These are phyloP conservation scores for Apiospora arundinis DNA, from an alignment of 2,329 filamentous ascomycete genomes.

Conservation along the genomic window DNA sequence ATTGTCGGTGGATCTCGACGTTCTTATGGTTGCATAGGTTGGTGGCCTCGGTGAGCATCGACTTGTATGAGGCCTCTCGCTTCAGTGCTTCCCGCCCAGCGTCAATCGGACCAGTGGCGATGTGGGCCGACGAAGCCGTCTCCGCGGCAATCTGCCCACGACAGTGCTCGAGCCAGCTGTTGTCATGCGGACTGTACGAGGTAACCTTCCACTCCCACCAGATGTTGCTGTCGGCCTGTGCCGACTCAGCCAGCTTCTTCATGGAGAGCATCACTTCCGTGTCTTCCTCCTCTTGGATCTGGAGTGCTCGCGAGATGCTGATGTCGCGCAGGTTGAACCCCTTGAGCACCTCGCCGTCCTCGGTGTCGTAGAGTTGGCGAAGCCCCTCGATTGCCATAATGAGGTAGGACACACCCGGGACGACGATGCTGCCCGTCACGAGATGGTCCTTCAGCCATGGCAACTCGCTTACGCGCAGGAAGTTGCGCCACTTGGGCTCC, in stretches of 20 bases:
- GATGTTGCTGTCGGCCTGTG: conserved; percentile 15
- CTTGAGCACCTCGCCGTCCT: neutral
- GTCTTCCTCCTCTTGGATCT: conserved; percentile 13
- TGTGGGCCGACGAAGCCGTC: neutral
- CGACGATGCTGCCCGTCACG: conserved; percentile 55
- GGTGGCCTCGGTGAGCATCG: neutral
- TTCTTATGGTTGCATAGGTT: conserved; percentile 7
- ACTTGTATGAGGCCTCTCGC: neutral
- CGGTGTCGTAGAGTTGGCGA: conserved; percentile 28
- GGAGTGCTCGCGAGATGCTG: conserved; percentile 12
- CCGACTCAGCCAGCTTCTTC: neutral
- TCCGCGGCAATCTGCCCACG: conserved; percentile 14
- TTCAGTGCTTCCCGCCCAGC: neutral
- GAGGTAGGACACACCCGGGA: conserved; percentile 49
- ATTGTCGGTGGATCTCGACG: conserved; percentile 16
- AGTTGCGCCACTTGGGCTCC: conserved; percentile 44
- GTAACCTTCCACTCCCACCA: conserved; percentile 22
- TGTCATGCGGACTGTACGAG: conserved; percentile 19
- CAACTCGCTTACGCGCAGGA: conserved; percentile 42
- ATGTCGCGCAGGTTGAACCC: conserved; percentile 19
- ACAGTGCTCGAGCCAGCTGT: conserved; percentile 17
- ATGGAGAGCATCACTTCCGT: conserved; percentile 13
- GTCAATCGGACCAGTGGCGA: neutral
- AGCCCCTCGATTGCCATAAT: conserved; percentile 45
- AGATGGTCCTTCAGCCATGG: conserved; percentile 57